Evolutionary conservation across 2,329 filamentous ascomycete genomes (phyloP).

Genomic region (Apiospora sp.): DNA sequence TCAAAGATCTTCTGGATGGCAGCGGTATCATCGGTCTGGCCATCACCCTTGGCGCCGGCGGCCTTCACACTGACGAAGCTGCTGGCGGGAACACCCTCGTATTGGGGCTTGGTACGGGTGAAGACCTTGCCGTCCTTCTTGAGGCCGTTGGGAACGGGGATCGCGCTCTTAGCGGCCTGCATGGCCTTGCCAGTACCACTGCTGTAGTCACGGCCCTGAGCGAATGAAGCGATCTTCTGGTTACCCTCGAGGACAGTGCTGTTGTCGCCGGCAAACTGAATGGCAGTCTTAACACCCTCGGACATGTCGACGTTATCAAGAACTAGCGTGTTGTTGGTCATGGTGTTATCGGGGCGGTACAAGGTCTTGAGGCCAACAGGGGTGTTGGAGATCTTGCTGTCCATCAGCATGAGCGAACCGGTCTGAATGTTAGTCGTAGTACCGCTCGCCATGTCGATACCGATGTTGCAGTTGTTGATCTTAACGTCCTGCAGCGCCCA

Average conservation of each 20-base stretch:
- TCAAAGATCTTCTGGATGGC: conserved; percentile 84
- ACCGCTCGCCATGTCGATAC: conserved; percentile 79
- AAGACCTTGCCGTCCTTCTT: conserved; percentile 74
- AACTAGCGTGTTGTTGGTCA: conserved; percentile 82
- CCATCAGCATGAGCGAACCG: conserved; percentile 83
- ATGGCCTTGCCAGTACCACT: conserved; percentile 57
- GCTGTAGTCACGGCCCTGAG: conserved; percentile 80
- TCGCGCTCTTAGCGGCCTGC: conserved; percentile 64
- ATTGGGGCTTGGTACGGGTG: conserved; percentile 89
- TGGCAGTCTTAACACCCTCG: conserved; percentile 70
- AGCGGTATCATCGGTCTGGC: conserved; percentile 83
- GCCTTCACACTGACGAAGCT: conserved; percentile 85
- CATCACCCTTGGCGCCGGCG: conserved; percentile 87
- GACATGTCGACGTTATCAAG: conserved; percentile 90
- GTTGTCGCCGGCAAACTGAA: conserved; percentile 65
- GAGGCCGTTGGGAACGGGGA: conserved; percentile 72
- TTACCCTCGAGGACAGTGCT: conserved; percentile 73
- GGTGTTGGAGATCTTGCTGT: conserved; percentile 81
- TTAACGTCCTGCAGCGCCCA: conserved; percentile 81
- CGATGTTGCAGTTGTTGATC: conserved; percentile 78
- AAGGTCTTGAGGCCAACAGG: conserved; percentile 79
- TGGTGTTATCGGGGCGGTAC: conserved; percentile 68
- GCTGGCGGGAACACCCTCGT: conserved; percentile 70
- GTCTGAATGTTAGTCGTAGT: conserved; percentile 73
- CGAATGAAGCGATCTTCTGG: conserved; percentile 73